Evolutionary conservation across 306 rosid genomes (phyloP).

Genomic region (Corylus avellana): DNA sequence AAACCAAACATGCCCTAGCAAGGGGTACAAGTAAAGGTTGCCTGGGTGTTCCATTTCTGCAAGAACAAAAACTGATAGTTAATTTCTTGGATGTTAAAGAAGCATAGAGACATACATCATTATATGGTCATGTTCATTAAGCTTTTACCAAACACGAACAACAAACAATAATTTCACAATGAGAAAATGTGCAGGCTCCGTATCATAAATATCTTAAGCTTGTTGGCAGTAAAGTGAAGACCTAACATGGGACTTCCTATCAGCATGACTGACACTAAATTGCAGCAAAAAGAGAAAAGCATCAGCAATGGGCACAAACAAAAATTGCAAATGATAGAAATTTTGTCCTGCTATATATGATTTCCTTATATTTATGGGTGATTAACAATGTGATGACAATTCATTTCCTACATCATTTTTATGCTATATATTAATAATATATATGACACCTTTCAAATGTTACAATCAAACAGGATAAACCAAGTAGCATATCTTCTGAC

Average conservation of each 20-base stretch:
- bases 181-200: background rate
- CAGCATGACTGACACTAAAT: background rate
- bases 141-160: background rate
- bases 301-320: background rate
- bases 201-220: background rate
- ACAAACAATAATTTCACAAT: background rate
- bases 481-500: background rate
- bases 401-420: background rate
- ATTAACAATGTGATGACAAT: background rate
- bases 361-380: too few relatives aligned
- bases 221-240: background rate
- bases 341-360: too few relatives aligned
- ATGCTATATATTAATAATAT: too few relatives aligned
- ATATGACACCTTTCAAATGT: background rate
- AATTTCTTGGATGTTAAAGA: slow-evolving; percentile 20
- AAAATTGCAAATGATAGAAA: background rate
- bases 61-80: slow-evolving; percentile 21
- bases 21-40: slow-evolving; percentile 95
- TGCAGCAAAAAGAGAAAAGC: background rate
- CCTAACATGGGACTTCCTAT: background rate
- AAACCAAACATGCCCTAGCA: slow-evolving; percentile 82
- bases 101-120: background rate
- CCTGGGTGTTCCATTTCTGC: slow-evolving; percentile 94
- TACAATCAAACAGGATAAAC: background rate
- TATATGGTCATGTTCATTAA: background rate